Evolutionary conservation across 2,329 filamentous ascomycete genomes (phyloP).

Genomic region (Penicillium concentricum): DNA sequence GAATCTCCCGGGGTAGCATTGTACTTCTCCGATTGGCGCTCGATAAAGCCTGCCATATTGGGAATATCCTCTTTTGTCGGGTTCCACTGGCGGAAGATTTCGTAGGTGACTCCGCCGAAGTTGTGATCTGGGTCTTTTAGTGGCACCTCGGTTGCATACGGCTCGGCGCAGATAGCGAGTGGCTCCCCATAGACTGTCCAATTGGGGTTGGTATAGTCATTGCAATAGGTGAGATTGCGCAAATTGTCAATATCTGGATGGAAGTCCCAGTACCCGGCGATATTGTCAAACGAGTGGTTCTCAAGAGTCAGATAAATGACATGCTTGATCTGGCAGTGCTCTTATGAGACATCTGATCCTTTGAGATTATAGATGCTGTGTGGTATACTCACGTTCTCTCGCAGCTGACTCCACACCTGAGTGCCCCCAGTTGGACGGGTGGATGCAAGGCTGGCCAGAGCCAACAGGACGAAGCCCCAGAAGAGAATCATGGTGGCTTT

Average conservation of each 20-base stretch:
- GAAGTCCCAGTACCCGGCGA: conserved; percentile 42
- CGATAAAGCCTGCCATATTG: conserved; percentile 41
- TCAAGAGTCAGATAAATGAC: conserved; percentile 41
- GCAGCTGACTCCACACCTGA: conserved; percentile 21
- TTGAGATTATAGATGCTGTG: background rate
- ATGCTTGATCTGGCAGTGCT: conserved; percentile 30
- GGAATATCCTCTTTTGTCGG: conserved; percentile 36
- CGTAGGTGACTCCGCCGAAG: conserved; percentile 33
- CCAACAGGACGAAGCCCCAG: background rate
- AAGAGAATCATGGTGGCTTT: background rate
- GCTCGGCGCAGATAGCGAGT: conserved; percentile 36
- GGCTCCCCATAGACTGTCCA: conserved; percentile 40
- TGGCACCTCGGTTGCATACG: conserved; percentile 39
- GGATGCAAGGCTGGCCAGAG: conserved; percentile 15
- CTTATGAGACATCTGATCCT: background rate
- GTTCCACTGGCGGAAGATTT: conserved; percentile 42
- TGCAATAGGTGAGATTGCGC: conserved; percentile 34
- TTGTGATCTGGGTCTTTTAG: conserved; percentile 37
- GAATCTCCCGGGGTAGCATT: conserved; percentile 35
- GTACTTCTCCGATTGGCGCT: conserved; percentile 41
- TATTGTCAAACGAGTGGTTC: conserved; percentile 44
- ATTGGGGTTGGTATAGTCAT: conserved; percentile 41
- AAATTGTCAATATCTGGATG: conserved; percentile 39
- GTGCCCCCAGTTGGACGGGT: conserved; percentile 17
- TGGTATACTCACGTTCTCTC: conserved; percentile 24